A percentile compares a stretch with the other conserved stretches of the same genome.
phyloP scores from a whole-genome alignment of 345 rosid genomes.

The Brassica juncea region DNA sequence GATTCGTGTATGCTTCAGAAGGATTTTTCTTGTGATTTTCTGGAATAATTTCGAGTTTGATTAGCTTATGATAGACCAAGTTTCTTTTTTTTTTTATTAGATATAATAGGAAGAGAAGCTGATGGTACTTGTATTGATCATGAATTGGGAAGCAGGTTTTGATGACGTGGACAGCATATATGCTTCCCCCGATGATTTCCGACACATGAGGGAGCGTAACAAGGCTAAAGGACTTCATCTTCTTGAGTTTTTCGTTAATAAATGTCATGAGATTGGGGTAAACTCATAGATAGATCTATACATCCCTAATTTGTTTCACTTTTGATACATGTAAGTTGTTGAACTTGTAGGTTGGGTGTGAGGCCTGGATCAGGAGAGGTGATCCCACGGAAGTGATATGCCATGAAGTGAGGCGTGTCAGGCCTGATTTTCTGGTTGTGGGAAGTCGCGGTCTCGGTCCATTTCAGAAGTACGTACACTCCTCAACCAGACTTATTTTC shows the following conservation, averaged over 20 bases:
- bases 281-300: neutral
- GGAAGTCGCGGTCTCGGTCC: conserved; percentile 97
- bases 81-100: neutral
- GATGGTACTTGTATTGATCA: neutral
- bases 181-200: conserved; percentile 90
- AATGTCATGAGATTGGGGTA: conserved; percentile 87
- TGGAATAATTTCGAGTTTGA: neutral
- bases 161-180: conserved; percentile 81
- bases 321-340: conserved; percentile 8
- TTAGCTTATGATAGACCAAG: neutral
- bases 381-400: conserved; percentile 90
- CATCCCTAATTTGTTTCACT: too few species aligned
- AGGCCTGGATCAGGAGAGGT: conserved; percentile 90
- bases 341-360: conserved; percentile 64
- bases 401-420: conserved; percentile 75
- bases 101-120: neutral
- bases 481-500: neutral
- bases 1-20: conserved; percentile 8
- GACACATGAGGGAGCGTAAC: conserved; percentile 55
- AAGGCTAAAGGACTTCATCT: conserved; percentile 74
- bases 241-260: conserved; percentile 80
- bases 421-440: conserved; percentile 82
- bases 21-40: neutral
- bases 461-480: conserved; percentile 68
- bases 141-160: conserved; percentile 54